phyloP scores from a whole-genome alignment of 2,329 filamentous ascomycete genomes.

The Aspergillus hortae region DNA sequence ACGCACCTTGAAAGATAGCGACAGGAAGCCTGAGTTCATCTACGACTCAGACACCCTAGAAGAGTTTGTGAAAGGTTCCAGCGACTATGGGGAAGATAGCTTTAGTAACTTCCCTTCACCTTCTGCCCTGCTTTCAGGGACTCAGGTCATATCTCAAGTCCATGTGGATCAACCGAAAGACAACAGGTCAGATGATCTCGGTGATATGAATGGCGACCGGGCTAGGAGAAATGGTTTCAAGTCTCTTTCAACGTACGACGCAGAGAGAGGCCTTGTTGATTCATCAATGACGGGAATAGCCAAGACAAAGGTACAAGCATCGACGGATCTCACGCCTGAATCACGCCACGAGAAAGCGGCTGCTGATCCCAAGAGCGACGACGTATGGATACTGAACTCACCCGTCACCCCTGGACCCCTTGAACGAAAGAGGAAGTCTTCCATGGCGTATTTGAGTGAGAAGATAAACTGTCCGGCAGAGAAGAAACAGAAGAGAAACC shows the following conservation, averaged over 20 bases:
- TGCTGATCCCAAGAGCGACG: neutral
- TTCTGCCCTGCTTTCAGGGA: conserved; percentile 24
- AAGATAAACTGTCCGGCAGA: neutral
- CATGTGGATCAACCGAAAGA: neutral
- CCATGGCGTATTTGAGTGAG: neutral
- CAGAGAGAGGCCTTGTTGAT: neutral
- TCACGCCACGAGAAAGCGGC: too few relatives aligned
- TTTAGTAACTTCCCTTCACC: conserved; percentile 39
- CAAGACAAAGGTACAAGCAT: too few relatives aligned
- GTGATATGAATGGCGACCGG: neutral
- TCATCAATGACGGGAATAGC: neutral
- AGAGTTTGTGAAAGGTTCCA: conserved; percentile 16
- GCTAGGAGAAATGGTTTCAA: neutral
- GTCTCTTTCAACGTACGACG: neutral
- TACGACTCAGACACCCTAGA: conserved; percentile 4
- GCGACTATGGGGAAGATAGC: conserved; percentile 31
- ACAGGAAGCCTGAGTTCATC: neutral
- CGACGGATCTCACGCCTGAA: too few relatives aligned
- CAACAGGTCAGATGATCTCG: neutral
- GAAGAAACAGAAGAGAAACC: neutral
- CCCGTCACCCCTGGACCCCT: neutral
- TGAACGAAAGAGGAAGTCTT: conserved; percentile 3
- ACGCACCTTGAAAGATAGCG: neutral
- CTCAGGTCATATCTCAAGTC: neutral
- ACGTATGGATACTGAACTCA: neutral